These are phyloP conservation scores for Zygnema cylindricum DNA, from an alignment of 139 green algal species.

Conservation along the genomic window DNA sequence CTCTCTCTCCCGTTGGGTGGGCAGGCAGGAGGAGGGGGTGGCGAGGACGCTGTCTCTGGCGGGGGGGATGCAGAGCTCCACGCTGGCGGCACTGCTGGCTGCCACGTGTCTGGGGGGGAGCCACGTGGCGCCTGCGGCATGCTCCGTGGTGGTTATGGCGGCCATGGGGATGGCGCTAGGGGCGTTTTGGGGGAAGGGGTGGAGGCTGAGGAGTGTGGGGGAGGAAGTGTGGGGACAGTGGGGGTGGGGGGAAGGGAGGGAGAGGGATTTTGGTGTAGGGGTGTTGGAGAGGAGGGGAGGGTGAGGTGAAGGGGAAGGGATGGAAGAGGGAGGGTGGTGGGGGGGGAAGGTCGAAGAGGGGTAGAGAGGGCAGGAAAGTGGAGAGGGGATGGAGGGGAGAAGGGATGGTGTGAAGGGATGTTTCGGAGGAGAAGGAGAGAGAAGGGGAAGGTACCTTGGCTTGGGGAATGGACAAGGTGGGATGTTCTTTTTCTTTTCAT, in stretches of 20 bases:
- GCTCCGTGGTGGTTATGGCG: conserved; percentile 56
- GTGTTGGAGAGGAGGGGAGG: background rate
- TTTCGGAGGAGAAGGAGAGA: background rate
- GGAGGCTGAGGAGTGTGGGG: background rate
- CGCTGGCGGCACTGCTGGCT: conserved; percentile 55
- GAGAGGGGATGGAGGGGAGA: background rate
- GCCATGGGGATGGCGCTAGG: conserved; percentile 41
- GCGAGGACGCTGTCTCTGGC: conserved; percentile 36
- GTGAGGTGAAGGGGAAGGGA: background rate
- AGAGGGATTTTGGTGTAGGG: background rate
- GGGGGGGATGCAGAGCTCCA: conserved; percentile 56
- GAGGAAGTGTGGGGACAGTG: background rate
- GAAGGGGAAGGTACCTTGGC: background rate
- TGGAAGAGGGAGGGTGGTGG: background rate
- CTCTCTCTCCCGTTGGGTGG: too few relatives aligned
- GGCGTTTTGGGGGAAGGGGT: conserved; percentile 31
- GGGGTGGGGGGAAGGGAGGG: background rate
- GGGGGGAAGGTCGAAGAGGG: background rate
- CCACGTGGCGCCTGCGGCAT: conserved; percentile 27
- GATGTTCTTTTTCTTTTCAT: too few relatives aligned
- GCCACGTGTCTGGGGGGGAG: conserved; percentile 28
- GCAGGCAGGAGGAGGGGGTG: conserved; percentile 38
- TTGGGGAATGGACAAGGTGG: background rate
- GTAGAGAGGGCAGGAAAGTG: background rate
- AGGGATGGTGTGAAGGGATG: background rate